Percentiles rank a stretch among this genome's conserved stretches.
These are phyloP conservation scores for Picea abies DNA, from an alignment of 83 land plant species.

Conservation along the genomic window DNA sequence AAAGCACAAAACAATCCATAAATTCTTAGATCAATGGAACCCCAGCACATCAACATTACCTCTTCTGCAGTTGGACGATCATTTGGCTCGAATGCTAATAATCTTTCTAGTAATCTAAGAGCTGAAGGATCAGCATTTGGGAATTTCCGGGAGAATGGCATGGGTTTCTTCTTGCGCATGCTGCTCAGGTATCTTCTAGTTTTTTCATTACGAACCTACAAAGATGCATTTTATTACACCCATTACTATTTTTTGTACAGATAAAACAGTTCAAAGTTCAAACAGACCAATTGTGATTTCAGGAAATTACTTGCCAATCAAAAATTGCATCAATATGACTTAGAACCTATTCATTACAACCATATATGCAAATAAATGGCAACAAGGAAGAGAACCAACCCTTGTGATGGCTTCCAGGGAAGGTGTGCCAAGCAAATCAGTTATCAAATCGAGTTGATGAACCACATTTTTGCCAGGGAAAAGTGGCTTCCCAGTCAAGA, in stretches of 20 bases:
- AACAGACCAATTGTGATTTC: background rate
- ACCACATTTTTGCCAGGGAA: constrained; percentile 76
- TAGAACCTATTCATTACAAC: background rate
- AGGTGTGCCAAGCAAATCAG: constrained; percentile 70
- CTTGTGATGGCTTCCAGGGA: constrained; percentile 54
- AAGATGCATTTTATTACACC: background rate
- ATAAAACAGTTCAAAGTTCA: background rate
- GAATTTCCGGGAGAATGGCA: constrained; percentile 36
- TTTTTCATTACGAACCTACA: constrained; percentile 56
- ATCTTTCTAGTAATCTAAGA: constrained; percentile 25
- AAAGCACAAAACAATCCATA: too few relatives aligned
- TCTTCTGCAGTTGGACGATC: constrained; percentile 44
- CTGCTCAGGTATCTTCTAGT: constrained; percentile 46
- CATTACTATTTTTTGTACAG: background rate
- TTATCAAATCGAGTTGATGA: constrained; percentile 66
- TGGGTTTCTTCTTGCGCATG: constrained; percentile 46
- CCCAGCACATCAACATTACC: constrained; percentile 3
- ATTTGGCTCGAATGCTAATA: constrained; percentile 43
- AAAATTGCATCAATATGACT: background rate
- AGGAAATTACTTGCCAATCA: background rate
- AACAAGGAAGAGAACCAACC: constrained; percentile 22
- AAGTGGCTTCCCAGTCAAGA: constrained; percentile 62
- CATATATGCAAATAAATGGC: constrained; percentile 2
- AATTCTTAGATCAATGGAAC: background rate
- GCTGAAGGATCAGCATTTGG: constrained; percentile 32